A percentile compares a stretch with the other conserved stretches of the same genome.
phyloP scores from a whole-genome alignment of 1,139 yeast species.

The Debaryomyces psychrophilus region DNA sequence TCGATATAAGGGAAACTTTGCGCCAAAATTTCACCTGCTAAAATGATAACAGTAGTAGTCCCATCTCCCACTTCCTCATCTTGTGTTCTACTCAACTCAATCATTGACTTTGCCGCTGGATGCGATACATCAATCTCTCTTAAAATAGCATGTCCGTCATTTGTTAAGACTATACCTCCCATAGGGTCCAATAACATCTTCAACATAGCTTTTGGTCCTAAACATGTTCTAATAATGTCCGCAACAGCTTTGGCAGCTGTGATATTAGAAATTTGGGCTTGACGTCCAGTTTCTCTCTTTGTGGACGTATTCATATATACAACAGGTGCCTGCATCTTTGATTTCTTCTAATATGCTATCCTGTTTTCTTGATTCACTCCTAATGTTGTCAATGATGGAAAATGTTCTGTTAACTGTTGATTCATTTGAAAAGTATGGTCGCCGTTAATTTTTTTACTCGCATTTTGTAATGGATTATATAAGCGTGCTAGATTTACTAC shows the following conservation, averaged over 20 bases:
- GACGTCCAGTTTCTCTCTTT: conserved; percentile 95
- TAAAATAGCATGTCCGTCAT: conserved; percentile 94
- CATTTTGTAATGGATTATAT: not conserved
- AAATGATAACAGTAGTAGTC: conserved; percentile 90
- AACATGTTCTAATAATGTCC: conserved; percentile 94
- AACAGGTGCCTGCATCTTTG: conserved; percentile 53
- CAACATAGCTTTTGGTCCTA: conserved; percentile 99
- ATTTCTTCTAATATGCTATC: conserved; percentile 1
- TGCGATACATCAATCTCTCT: conserved; percentile 91
- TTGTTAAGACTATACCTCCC: conserved; percentile 97
- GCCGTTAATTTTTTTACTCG: conserved; percentile 9
- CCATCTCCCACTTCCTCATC: conserved; percentile 99
- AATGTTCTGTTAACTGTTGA: conserved; percentile 1
- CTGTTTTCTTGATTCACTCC: conserved; percentile 3
- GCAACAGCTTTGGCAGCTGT: conserved; percentile 99
- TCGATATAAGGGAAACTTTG: conserved; percentile 94
- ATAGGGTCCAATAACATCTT: conserved; percentile 98
- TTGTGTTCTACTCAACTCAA: conserved; percentile 94
- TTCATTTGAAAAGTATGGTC: conserved; percentile 5
- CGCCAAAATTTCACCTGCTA: conserved; percentile 96
- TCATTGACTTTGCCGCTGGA: conserved; percentile 99
- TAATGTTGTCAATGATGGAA: conserved; percentile 6
- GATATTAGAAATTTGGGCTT: conserved; percentile 94
- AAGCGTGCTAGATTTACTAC: not conserved
- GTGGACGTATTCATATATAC: conserved; percentile 72